Percentiles rank a stretch among this genome's conserved stretches.
Evolutionary conservation across 1,284 basidiomycete genomes (phyloP).

Genomic region (Pisolithus thermaeus): DNA sequence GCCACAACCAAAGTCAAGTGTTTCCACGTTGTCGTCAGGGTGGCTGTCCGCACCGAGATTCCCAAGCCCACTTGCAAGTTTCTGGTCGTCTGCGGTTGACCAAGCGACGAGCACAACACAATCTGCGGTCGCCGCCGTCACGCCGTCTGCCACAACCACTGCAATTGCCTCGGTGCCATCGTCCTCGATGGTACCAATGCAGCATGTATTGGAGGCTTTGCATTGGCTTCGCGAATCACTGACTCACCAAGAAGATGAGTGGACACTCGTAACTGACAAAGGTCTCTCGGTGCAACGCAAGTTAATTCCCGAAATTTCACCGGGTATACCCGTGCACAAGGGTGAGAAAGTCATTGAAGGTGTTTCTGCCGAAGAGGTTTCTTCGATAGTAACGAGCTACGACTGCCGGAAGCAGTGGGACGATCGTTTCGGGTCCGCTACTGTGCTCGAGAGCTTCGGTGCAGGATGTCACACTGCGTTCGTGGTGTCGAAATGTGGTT

Average conservation of each 20-base stretch:
- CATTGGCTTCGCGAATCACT: slow-evolving; percentile 76
- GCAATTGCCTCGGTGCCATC: slow-evolving; percentile 41
- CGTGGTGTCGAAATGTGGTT: slow-evolving; percentile 69
- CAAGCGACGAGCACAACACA: slow-evolving; percentile 67
- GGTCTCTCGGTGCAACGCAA: slow-evolving; percentile 77
- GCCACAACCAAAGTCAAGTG: slow-evolving; percentile 5
- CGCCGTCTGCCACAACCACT: slow-evolving; percentile 41
- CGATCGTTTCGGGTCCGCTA: slow-evolving; percentile 68
- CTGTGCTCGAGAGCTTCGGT: slow-evolving; percentile 77
- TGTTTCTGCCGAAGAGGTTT: slow-evolving; percentile 89
- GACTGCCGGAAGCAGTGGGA: slow-evolving; percentile 82
- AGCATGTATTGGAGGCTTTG: slow-evolving; percentile 74
- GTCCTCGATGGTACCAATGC: slow-evolving; percentile 61
- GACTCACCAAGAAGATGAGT: slow-evolving; percentile 57
- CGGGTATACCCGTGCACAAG: slow-evolving; percentile 79
- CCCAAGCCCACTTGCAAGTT: slow-evolving; percentile 64
- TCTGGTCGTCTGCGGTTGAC: slow-evolving; percentile 72
- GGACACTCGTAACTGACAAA: slow-evolving; percentile 80
- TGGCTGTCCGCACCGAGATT: slow-evolving; percentile 57
- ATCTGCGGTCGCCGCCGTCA: slow-evolving; percentile 65
- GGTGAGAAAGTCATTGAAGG: slow-evolving; percentile 94
- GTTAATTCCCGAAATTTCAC: slow-evolving; percentile 72
- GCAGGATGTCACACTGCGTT: slow-evolving; percentile 70
- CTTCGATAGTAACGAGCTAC: slow-evolving; percentile 64
- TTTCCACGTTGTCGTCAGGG: slow-evolving; percentile 8